Evolutionary conservation across 1,284 basidiomycete species (phyloP).

Genomic region (Sanguinoderma infundibulare): DNA sequence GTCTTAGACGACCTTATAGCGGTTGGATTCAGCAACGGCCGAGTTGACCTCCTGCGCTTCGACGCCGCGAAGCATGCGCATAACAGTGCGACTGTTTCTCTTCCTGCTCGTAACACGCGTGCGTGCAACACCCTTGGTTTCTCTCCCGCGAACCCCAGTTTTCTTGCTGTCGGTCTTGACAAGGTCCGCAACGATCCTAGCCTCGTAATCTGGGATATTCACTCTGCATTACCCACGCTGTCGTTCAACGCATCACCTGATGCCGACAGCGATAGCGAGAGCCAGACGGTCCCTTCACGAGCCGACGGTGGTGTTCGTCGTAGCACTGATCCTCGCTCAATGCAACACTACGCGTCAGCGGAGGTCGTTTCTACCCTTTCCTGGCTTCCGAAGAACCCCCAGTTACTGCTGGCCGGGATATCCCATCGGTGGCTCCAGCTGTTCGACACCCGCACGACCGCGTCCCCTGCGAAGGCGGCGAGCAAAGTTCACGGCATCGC

Average conservation of each 20-base stretch:
- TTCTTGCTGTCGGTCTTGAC: conserved; percentile 78
- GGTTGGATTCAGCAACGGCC: conserved; percentile 71
- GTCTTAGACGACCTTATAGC: conserved; percentile 73
- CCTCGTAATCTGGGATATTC: conserved; percentile 78
- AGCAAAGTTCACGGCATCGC: conserved; percentile 72
- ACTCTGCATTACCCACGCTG: conserved; percentile 47
- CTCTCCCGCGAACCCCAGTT: conserved; percentile 67
- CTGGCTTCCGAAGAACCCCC: conserved; percentile 64
- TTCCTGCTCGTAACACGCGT: conserved; percentile 65
- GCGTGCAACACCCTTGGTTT: conserved; percentile 75
- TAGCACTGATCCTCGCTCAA: conserved; percentile 50
- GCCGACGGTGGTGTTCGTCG: conserved; percentile 51
- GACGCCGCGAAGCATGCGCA: conserved; percentile 62
- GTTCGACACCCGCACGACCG: conserved; percentile 63
- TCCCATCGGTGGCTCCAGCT: conserved; percentile 70
- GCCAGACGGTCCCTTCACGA: conserved; percentile 50
- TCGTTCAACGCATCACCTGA: conserved; percentile 26
- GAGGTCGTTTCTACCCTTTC: conserved; percentile 71
- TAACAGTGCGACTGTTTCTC: conserved; percentile 54
- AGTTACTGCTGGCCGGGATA: conserved; percentile 67
- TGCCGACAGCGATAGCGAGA: conserved; percentile 13
- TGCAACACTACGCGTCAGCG: conserved; percentile 69
- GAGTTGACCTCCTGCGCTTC: conserved; percentile 73
- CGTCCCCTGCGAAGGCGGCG: conserved; percentile 51
- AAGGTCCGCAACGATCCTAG: conserved; percentile 76